These are phyloP conservation scores for Rugonectria rugulosa DNA, from an alignment of 2,329 filamentous ascomycete species.

Conservation along the genomic window DNA sequence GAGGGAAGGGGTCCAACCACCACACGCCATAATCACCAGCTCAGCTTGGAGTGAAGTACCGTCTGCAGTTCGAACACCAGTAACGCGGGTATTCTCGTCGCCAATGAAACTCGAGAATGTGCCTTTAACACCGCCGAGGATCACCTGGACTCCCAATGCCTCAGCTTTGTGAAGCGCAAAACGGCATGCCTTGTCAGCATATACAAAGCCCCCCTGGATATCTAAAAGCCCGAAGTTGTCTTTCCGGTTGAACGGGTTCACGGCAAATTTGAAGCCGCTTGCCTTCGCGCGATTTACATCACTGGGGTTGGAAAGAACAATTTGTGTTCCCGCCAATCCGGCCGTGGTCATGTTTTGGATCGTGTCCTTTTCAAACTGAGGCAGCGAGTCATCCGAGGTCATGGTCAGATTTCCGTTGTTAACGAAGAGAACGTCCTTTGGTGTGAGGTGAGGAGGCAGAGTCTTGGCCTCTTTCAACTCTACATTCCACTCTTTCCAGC, in stretches of 20 bases:
- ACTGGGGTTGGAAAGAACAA: not conserved
- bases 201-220: constrained; percentile 52
- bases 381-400: not conserved
- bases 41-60: constrained; percentile 42
- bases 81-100: constrained; percentile 28
- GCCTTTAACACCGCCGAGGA: constrained; percentile 46
- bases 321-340: constrained; percentile 1
- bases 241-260: constrained; percentile 49
- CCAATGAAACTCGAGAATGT: constrained; percentile 39
- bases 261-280: constrained; percentile 40
- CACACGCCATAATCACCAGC: constrained; percentile 50
- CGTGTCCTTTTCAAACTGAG: constrained; percentile 4
- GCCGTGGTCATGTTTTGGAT: constrained; percentile 12
- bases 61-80: constrained; percentile 49
- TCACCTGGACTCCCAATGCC: constrained; percentile 49
- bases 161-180: constrained; percentile 53
- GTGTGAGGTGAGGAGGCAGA: constrained; percentile 1
- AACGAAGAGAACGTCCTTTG: constrained; percentile 1
- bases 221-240: constrained; percentile 52
- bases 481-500: constrained; percentile 13
- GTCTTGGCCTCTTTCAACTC: not conserved
- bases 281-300: constrained; percentile 39
- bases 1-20: constrained; percentile 28
- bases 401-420: constrained; percentile 16
- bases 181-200: constrained; percentile 55